A percentile compares a stretch with the other conserved stretches of the same genome.
phyloP scores from a whole-genome alignment of 179 eudicot species.

The Beta lomatogona region DNA sequence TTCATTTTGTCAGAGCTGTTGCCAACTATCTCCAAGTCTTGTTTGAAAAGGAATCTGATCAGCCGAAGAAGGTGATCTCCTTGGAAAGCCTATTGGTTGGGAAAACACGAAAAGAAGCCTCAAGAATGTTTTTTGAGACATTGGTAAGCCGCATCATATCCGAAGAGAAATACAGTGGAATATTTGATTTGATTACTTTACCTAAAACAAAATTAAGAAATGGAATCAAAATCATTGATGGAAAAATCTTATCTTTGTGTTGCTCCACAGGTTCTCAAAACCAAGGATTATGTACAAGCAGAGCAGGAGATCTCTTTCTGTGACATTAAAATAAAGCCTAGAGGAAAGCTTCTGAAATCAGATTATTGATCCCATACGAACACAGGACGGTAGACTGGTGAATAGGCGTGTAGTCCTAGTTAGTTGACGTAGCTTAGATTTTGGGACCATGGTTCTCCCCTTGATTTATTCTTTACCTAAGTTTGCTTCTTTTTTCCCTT shows the following conservation, averaged over 20 bases:
- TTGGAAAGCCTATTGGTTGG: conserved; percentile 73
- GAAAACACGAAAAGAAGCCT: conserved; percentile 95
- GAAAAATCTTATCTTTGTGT: neutral
- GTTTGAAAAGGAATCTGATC: conserved; percentile 74
- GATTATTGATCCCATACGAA: conserved; percentile 49
- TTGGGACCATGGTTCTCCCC: conserved; percentile 12
- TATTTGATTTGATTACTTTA: too few species aligned
- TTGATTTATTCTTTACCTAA: conserved; percentile 29
- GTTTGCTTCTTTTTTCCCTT: conserved; percentile 11
- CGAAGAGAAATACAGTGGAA: too few species aligned
- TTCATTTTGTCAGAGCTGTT: conserved; percentile 65
- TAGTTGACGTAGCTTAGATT: conserved; percentile 41
- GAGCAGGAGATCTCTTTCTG: conserved; percentile 62
- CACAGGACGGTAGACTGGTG: conserved; percentile 24
- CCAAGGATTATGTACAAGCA: conserved; percentile 82
- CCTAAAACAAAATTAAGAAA: neutral
- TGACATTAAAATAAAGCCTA: conserved; percentile 70
- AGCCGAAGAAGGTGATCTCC: conserved; percentile 55
- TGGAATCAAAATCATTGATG: neutral
- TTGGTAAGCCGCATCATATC: conserved; percentile 53
- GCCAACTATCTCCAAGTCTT: conserved; percentile 85
- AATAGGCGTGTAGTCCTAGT: conserved; percentile 34
- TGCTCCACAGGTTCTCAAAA: conserved; percentile 78
- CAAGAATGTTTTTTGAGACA: conserved; percentile 98
- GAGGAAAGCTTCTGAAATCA: conserved; percentile 71